Evolutionary conservation across 164 flowering plant species (phyloP).

Genomic region (Liriodendron chinense): DNA sequence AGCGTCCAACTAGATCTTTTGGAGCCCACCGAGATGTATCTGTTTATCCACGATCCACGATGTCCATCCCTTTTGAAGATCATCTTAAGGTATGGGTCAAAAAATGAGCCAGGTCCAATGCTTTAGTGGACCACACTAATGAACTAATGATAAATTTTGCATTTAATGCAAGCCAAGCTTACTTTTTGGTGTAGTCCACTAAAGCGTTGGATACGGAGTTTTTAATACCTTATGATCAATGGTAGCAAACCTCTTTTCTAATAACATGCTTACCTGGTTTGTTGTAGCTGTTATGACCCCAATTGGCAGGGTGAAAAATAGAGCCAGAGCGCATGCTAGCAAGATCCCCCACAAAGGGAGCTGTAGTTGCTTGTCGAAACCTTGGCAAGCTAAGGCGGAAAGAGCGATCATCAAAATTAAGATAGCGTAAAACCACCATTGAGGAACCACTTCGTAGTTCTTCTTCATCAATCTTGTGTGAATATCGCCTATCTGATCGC

Average conservation of each 20-base stretch:
- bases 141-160: neutral
- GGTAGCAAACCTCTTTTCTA: neutral
- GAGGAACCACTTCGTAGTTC: conserved; percentile 63
- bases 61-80: too few species aligned
- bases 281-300: conserved; percentile 77
- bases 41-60: too few species aligned
- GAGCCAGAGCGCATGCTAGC: conserved; percentile 51
- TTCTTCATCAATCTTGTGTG: conserved; percentile 68
- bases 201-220: neutral
- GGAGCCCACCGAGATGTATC: too few species aligned
- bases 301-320: conserved; percentile 66
- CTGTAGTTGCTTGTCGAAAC: conserved; percentile 59
- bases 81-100: too few species aligned
- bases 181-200: neutral
- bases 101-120: too few species aligned
- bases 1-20: too few species aligned
- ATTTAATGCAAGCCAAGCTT: too few species aligned
- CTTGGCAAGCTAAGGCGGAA: conserved; percentile 49
- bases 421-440: conserved; percentile 67
- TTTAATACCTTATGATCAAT: too few species aligned
- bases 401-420: conserved; percentile 34
- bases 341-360: conserved; percentile 88
- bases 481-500: conserved; percentile 9
- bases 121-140: too few species aligned
- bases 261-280: conserved; percentile 37